Evolutionary conservation across 345 rosid species (phyloP), one percentile per base, ranked within the genome.

Genomic region (Populus euphratica): DNA sequence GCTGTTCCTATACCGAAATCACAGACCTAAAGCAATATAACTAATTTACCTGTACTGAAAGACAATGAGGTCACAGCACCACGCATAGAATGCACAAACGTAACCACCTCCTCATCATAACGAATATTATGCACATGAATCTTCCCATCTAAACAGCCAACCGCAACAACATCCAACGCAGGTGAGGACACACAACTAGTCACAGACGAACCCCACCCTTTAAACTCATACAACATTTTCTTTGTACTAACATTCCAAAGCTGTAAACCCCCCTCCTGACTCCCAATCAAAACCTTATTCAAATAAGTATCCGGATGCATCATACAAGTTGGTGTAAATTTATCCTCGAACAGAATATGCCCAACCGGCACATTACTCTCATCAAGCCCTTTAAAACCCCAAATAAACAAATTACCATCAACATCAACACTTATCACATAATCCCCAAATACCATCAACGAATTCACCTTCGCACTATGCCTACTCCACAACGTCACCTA

Each of bases 281-380:
- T 93, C 76, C 95, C 98, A 13, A 93, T 78, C 81, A 68, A 23
- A 13, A 93, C 99, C 95, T 93, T 96, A 83, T 96, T 96, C 27
- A 93, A 70, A 83, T 96, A 92, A 76, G 99, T 96, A 78, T 96
- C 97, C 21, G 98, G 99, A 74, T 96, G 99, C 86, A 92, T 87
- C 76, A 96, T 82, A 83, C 92, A 91, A 21, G 87, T 86, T 23
- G 99, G 98, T 56, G 84, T 90, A 81, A 91, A 93, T 21, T 84
- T 83, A 47, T 79, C 84, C 77, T 81, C 84, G 21, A 96, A 83
- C 78, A 85, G 61, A 66, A 93, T 83, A 73, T 89, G 93, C 18
- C 92, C 97, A 81, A 86, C 16, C 1, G 98, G 97, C 59, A 85
- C 84, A 78, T 77, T 86, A 85, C 88, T 87, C 62, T 85, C 81